Evolutionary conservation across 2,329 filamentous ascomycete species (phyloP).

Genomic region (Coleophoma eucalyptorum): DNA sequence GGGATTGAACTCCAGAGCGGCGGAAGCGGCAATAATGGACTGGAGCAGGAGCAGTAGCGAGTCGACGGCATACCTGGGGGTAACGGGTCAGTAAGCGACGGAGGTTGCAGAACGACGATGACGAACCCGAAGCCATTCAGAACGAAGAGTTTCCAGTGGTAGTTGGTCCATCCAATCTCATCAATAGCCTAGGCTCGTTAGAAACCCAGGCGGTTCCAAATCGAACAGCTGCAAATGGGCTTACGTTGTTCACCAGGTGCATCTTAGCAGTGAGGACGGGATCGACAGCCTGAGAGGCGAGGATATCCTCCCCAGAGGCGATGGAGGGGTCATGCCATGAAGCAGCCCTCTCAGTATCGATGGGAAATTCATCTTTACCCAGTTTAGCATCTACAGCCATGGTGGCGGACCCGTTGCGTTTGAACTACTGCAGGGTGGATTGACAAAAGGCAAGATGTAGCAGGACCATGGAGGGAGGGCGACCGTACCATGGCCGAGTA

Average conservation of each 20-base stretch:
- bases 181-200: conserved; percentile 37
- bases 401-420: no score
- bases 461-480: no score
- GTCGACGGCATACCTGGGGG: conserved; percentile 49
- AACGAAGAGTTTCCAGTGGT: conserved; percentile 55
- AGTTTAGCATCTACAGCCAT: background rate
- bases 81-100: background rate
- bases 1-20: conserved; percentile 54
- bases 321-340: conserved; percentile 6
- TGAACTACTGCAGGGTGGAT: no score
- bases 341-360: conserved; percentile 7
- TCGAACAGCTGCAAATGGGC: conserved; percentile 14
- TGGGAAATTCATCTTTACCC: background rate
- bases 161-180: conserved; percentile 47
- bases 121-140: conserved; percentile 56
- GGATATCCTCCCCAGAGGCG: conserved; percentile 38
- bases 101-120: background rate
- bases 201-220: background rate
- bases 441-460: no score
- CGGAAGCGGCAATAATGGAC: conserved; percentile 55
- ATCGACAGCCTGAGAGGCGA: conserved; percentile 54
- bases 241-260: conserved; percentile 64
- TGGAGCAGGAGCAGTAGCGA: conserved; percentile 56
- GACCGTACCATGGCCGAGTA: no score
- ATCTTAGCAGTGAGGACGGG: conserved; percentile 63